Base-by-base conservation (phyloP, 1,139 yeast genomes). In the Eremothecium gossypii region DNA sequence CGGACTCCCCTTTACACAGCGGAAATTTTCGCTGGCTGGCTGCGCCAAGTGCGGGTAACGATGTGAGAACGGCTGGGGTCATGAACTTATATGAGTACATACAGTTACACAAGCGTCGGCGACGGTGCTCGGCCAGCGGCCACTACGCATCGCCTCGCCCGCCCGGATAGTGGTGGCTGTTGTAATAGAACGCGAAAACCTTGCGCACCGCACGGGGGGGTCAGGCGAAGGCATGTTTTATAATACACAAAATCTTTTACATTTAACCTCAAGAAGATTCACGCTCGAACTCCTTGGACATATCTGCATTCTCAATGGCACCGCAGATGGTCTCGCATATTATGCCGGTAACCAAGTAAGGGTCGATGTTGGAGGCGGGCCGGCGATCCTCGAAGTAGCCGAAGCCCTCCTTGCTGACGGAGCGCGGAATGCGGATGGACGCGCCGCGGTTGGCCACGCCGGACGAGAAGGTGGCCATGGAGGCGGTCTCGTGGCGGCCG, bases 371-470 rank as follows among this genome's bases (percentile, higher is more conserved):
- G 50, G 97, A 89, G 55, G 98, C 98, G 49, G 97, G 98, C 74
- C 98, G 87, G 77, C 98, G 86, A 73, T 91, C 98, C 77, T 91
- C 98, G 61, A 91, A 91, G 79, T 91, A 91, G 50, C 98, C 98
- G 70, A 69, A 86, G 49, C 96, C 96, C 69, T 89, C 97, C 72
- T 86, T 86, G 66, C 95, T 95, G 56, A 91, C 98, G 39, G 95
- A 82, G 74, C 98, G 82, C 71, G 98, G 98, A 65, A 91, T 91
- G 78, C 98, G 85, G 57, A 91, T 80, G 32, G 96, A 87, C 49
- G 96, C 95, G 71, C 97, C 98, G 78, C 98, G 85, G 86, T 91
- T 91, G 66, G 98, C 98, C 57, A 91, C 97, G 76, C 98, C 98
- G 46, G 87, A 79, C 40, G 95, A 81, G 77, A 89, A 91, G 43